Conservation (phyloP, 1,139 yeast species). For the Yamadazyma oceani region DNA sequence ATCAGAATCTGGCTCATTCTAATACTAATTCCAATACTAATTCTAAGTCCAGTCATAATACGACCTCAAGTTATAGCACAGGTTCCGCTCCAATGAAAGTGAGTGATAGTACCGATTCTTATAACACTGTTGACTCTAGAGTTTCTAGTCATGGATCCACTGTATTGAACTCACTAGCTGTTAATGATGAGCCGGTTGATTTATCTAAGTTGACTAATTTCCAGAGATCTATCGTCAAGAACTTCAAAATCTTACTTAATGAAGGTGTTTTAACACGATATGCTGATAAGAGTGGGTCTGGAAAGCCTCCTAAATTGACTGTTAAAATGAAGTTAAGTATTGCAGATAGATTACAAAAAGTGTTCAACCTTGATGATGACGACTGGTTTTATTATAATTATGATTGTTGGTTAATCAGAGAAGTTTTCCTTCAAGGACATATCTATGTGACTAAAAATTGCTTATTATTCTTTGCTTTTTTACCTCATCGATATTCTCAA, state of each 20-base stretch:
- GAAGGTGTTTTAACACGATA: constrained; percentile 22
- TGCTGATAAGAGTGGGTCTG: constrained; percentile 10
- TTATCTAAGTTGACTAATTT: constrained; percentile 23
- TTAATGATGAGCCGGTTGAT: constrained; percentile 7
- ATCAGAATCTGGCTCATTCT: no score
- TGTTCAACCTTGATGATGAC: constrained; percentile 42
- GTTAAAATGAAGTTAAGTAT: constrained; percentile 26
- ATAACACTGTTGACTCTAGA: not conserved
- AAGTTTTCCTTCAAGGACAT: constrained; percentile 84
- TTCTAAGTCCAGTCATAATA: constrained; percentile 5
- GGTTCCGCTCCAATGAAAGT: constrained; percentile 3
- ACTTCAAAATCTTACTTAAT: constrained; percentile 27
- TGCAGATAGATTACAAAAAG: constrained; percentile 39
- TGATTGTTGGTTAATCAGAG: constrained; percentile 78
- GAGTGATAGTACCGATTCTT: constrained; percentile 1
- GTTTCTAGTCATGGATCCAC: not conserved
- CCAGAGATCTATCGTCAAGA: constrained; percentile 37
- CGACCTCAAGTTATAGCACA: constrained; percentile 2
- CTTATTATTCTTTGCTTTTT: constrained; percentile 73
- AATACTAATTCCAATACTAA: constrained; percentile 3
- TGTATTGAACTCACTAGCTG: not conserved
- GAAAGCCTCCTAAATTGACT: constrained; percentile 14
- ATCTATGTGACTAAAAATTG: constrained; percentile 66
- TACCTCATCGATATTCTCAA: constrained; percentile 51
- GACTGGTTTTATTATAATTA: constrained; percentile 58